phyloP scores from a whole-genome alignment of 2,329 filamentous ascomycete genomes.

The Phoma herbarum region DNA sequence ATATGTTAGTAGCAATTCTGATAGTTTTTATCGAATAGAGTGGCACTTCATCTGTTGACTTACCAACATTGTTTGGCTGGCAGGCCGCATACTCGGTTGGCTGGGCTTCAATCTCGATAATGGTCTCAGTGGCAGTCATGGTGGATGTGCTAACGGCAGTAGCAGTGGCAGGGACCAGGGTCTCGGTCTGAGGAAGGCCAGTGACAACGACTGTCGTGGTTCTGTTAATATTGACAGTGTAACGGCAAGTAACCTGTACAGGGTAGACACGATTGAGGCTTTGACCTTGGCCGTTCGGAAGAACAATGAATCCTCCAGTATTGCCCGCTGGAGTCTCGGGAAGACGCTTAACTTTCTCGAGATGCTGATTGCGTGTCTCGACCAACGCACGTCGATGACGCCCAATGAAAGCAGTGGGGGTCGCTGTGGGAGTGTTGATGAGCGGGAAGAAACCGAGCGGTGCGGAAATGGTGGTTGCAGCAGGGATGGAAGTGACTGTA shows the following conservation, averaged over 20 bases:
- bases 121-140: conserved; percentile 28
- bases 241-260: conserved; percentile 27
- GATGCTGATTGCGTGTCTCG: conserved; percentile 15
- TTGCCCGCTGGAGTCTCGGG: conserved; percentile 27
- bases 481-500: conserved; percentile 24
- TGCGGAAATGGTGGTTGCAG: conserved; percentile 26
- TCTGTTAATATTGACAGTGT: conserved; percentile 29
- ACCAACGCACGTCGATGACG: conserved; percentile 32
- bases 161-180: conserved; percentile 22
- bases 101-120: conserved; percentile 22
- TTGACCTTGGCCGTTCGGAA: conserved; percentile 24
- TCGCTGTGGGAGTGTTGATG: conserved; percentile 10
- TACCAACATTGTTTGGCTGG: conserved; percentile 37
- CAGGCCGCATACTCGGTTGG: conserved; percentile 37
- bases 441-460: conserved; percentile 31
- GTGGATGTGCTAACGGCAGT: conserved; percentile 29
- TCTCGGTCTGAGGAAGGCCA: conserved; percentile 23
- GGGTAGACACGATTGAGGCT: conserved; percentile 26
- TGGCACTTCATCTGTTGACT: neutral
- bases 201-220: conserved; percentile 24
- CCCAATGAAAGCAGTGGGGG: conserved; percentile 13
- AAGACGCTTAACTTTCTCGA: conserved; percentile 26
- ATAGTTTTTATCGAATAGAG: neutral
- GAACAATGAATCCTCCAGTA: conserved; percentile 29
- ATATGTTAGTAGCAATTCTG: neutral